A percentile compares a stretch with the other conserved stretches of the same genome.
phyloP scores from a whole-genome alignment of 73 alveolate genomes.

The Symbiodinium natans region DNA sequence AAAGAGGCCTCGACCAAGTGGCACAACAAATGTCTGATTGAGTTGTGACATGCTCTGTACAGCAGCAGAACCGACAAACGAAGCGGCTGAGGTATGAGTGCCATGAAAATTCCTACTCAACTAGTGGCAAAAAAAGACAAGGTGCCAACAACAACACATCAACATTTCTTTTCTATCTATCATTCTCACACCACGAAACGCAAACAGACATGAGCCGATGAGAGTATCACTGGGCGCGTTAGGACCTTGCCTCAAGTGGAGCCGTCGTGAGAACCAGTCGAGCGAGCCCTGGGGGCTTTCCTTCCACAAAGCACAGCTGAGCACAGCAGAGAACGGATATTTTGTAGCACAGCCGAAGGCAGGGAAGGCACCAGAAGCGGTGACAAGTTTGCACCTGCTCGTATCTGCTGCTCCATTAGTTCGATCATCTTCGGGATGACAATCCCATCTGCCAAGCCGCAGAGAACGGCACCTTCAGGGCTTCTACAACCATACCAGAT shows the following conservation, averaged over 20 bases:
- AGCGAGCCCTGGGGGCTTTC: background rate
- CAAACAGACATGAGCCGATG: background rate
- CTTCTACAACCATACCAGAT: too few species aligned
- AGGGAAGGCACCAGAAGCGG: too few species aligned
- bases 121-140: background rate
- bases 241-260: background rate
- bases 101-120: too few species aligned
- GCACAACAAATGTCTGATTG: background rate
- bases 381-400: background rate
- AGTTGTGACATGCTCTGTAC: too few species aligned
- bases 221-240: too few species aligned
- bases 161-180: background rate
- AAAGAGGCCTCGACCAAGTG: background rate
- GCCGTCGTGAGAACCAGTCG: background rate
- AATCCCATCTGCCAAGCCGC: constrained; percentile 6
- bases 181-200: background rate
- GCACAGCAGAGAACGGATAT: too few species aligned
- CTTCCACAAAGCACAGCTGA: background rate
- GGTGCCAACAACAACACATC: background rate
- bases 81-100: too few species aligned
- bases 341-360: too few species aligned
- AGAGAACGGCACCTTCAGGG: background rate
- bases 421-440: constrained; percentile 40
- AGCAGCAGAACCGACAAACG: too few species aligned
- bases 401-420: background rate